Base-by-base conservation (phyloP, 2,329 filamentous ascomycete genomes). In the Cadophora gregata region DNA sequence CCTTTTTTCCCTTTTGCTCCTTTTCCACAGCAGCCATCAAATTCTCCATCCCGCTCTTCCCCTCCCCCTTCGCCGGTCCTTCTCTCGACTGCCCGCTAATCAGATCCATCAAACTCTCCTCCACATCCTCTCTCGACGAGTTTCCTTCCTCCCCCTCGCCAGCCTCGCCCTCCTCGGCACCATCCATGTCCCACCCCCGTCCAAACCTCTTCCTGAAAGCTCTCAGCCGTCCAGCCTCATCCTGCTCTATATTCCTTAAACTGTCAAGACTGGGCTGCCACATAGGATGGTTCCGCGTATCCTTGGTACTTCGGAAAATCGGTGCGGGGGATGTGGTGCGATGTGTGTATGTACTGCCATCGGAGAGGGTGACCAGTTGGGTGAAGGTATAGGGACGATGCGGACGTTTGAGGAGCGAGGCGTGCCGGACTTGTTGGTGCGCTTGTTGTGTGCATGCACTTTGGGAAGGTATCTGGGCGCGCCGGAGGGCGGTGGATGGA, bases 331-430 rank as follows among this genome's bases (percentile, higher is more conserved):
- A 92, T 12, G 92, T 93, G 27, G 92, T 94, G 77, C 91, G 91
- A 76, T 89, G 85, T 59, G 90, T 89, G 81, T 88, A 98, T 67
- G 94, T 91, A 75, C 88, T 92, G 74, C 96, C 96, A 83, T 99
- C 96, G 48, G 91, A 93, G 71, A 98, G 90, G 63, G 93, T 94
- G 72, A 99, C 85, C 68, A 99, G 69, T 81, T 99, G 96, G n/a
- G 95, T 97, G 84, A 97, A 98, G 73, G 90, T 93, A 85, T 97
- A 98, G 50, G 96, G 95, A 6, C 94, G 88, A 76, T 93, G 91
- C n/a, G 93, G 93, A 19, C 96, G 93, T 69, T 86, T 86, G 77
- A 98, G 87, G 70, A 97, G 91, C 27, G 92, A 93, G 62, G 96
- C 96, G 78, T 93, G 88, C 68, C 93, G 90, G 56, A 72, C 64